Evolutionary conservation across 2,329 filamentous ascomycete genomes (phyloP).

Genomic region (Sclerotinia spermophila): DNA sequence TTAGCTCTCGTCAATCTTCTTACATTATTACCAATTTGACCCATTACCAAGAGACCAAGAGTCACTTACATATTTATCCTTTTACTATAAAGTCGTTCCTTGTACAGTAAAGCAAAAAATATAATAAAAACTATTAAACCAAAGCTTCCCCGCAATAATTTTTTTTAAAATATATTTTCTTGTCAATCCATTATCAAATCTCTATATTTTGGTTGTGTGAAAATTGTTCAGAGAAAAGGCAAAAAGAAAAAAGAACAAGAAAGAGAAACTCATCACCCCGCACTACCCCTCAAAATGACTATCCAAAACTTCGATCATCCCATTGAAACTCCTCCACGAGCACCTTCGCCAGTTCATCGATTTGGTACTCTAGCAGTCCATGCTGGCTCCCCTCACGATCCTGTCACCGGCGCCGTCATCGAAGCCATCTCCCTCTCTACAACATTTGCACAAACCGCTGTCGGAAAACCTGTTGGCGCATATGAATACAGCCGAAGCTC

Average conservation of each 20-base stretch:
- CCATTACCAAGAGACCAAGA: conserved; percentile 12
- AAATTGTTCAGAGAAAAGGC: background rate
- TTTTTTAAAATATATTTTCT: background rate
- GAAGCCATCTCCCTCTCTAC: conserved; percentile 94
- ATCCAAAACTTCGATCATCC: conserved; percentile 43
- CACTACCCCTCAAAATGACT: conserved; percentile 27
- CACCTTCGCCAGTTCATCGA: conserved; percentile 68
- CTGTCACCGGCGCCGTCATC: conserved; percentile 90
- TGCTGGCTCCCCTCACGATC: conserved; percentile 86
- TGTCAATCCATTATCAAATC: background rate
- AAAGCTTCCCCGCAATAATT: background rate
- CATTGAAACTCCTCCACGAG: conserved; percentile 70
- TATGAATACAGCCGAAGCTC: conserved; percentile 93
- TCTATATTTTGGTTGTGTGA: background rate
- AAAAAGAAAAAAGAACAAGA: background rate
- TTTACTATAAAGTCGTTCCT: background rate
- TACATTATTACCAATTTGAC: conserved; percentile 11
- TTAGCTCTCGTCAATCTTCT: background rate
- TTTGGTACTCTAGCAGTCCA: conserved; percentile 96
- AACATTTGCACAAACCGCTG: conserved; percentile 87
- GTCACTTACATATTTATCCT: background rate
- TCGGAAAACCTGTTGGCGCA: conserved; percentile 79
- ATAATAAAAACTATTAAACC: background rate
- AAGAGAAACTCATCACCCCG: background rate
- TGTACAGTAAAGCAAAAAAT: background rate